Conservation (phyloP, 2,329 filamentous ascomycete species). For the Didymellaceae sp. region DNA sequence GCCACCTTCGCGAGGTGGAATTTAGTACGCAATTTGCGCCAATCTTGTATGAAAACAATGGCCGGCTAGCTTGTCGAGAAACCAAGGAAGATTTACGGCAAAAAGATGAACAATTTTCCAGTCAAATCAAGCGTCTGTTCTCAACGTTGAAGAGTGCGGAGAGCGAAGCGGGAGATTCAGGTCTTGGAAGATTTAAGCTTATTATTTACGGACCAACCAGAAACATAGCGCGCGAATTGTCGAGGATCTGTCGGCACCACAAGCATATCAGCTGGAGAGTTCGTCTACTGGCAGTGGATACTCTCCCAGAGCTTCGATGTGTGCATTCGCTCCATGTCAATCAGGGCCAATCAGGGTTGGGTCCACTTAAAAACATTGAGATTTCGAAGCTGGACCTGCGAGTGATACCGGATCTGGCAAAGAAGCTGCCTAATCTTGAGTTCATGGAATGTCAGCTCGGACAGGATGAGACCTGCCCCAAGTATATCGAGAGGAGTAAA, state of each 20-base stretch:
- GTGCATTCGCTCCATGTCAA: not conserved
- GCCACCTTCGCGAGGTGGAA: not conserved
- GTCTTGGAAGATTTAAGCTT: not conserved
- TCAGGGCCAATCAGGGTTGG: not conserved
- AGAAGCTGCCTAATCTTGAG: not conserved
- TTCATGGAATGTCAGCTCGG: not conserved
- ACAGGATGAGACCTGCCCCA: not conserved
- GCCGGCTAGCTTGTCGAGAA: not conserved
- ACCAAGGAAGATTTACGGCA: not conserved
- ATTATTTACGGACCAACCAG: not conserved
- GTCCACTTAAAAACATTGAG: not conserved
- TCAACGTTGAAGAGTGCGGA: not conserved
- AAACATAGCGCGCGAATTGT: not conserved
- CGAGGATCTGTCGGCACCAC: not conserved
- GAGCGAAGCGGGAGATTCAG: not conserved
- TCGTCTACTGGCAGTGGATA: not conserved
- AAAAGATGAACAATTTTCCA: not conserved
- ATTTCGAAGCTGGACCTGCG: not conserved
- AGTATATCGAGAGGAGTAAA: not conserved
- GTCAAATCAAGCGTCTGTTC: not conserved
- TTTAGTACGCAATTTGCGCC: not conserved
- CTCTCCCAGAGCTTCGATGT: not conserved
- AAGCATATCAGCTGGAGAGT: not conserved
- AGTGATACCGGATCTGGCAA: not conserved
- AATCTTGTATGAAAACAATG: not conserved